Base-by-base conservation (phyloP, 768 basidiomycete genomes). In the Tulasnella sp. region DNA sequence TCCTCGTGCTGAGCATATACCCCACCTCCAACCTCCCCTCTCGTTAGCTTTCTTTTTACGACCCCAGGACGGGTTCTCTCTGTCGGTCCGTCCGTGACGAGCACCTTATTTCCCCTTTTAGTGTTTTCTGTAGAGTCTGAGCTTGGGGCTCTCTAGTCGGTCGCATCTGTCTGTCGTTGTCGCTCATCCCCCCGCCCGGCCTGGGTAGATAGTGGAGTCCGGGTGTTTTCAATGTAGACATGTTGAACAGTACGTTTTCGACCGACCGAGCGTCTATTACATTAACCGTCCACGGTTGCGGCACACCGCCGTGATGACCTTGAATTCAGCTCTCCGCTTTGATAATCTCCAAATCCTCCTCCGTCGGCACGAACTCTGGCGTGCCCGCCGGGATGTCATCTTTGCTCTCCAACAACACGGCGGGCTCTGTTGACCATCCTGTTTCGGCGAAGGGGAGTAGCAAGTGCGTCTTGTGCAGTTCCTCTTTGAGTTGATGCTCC, bases 331-430 rank as follows among this genome's bases (percentile, higher is more conserved):
- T 69, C 14, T 69, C 64, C 64, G 64, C 64, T 31, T 69, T 69
- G 64, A 69, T 69, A 14, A 69, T 69, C 64, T 69, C 64, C 64
- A 69, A 37, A 69, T 69, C 64, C 64, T 69, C 18, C 31, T 69
- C 64, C 2, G 64, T 69, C 28, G 64, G 64, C 7, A 69, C 64
- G 14, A 69, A 69, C 64, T 69, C 64, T 28, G 64, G 64, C 28
- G 64, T 69, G 16, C 31, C 64, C 64, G 37, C 31, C 2, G 64
- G 64, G 34, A 69, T 28, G 1, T 34, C 64, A 7, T 69, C 64
- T 69, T 69, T 69, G 31, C 64, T 34, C 64, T 37, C 64, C 64
- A 69, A 18, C 64, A 69, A 0, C 11, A 69, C 28, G 5, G 64
- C 64, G 34, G 64, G 64, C 18, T 69, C 16, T 28, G 64, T 31